phyloP scores from a whole-genome alignment of 306 rosid species.

The Cicer chorassanicum region DNA sequence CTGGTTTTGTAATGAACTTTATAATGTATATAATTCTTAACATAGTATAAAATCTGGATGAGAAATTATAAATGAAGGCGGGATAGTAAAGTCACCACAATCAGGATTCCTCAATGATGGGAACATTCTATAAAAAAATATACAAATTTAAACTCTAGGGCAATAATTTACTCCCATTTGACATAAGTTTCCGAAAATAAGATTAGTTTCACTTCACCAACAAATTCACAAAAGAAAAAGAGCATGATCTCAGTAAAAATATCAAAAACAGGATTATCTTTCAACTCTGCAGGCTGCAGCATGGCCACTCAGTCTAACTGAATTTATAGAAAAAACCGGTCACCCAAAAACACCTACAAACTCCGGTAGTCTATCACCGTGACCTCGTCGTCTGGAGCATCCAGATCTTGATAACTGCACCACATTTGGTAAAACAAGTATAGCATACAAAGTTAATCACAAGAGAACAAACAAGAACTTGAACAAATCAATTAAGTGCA shows the following conservation, averaged over 20 bases:
- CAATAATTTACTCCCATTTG: not conserved
- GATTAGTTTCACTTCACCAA: not conserved
- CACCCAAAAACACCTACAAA: slow-evolving; percentile 56
- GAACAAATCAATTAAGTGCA: not conserved
- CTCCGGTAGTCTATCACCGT: slow-evolving; percentile 98
- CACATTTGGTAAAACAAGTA: slow-evolving; percentile 35
- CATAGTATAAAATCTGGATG: no score
- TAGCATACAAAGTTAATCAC: slow-evolving; percentile 26
- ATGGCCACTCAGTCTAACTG: not conserved
- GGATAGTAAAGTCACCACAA: no score
- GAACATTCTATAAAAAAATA: no score
- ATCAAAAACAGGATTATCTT: slow-evolving; percentile 24
- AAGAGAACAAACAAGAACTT: not conserved
- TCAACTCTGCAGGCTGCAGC: slow-evolving; percentile 26
- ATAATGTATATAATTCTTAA: no score
- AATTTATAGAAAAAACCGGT: slow-evolving; percentile 21
- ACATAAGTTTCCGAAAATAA: not conserved
- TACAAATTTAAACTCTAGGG: no score
- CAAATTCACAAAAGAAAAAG: slow-evolving; percentile 6
- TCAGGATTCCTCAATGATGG: no score
- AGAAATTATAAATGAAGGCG: no score
- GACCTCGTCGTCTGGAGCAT: slow-evolving; percentile 96
- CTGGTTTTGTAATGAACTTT: no score
- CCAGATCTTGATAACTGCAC: slow-evolving; percentile 94
- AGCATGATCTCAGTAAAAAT: slow-evolving; percentile 9